These are phyloP conservation scores for Apophysomyces trapeziformis DNA, from an alignment of 371 early-diverging fungal genomes.

Conservation along the genomic window DNA sequence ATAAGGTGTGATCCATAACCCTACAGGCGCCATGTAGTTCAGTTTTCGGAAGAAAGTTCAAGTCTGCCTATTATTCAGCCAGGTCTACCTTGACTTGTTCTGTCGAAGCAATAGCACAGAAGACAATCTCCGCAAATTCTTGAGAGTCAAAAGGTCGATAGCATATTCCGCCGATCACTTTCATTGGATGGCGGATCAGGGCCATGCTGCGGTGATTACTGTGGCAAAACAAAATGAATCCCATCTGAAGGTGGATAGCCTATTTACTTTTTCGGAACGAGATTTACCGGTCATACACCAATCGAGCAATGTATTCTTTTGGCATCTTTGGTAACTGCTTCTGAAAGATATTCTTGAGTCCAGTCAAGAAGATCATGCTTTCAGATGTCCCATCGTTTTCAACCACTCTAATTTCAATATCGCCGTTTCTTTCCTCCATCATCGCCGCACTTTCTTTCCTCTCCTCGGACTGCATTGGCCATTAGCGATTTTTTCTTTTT, in stretches of 20 bases:
- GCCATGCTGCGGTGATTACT: constrained; percentile 88
- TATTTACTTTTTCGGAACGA: neutral
- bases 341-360: constrained; percentile 96
- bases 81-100: constrained; percentile 92
- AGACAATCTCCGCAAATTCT: constrained; percentile 99
- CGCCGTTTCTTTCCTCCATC: constrained; percentile 51
- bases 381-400: constrained; percentile 78
- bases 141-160: constrained; percentile 91
- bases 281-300: constrained; percentile 92
- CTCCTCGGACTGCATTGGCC: neutral
- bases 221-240: constrained; percentile 4
- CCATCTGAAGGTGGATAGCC: neutral
- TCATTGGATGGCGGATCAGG: constrained; percentile 54
- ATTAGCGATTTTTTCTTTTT: neutral
- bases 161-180: constrained; percentile 97
- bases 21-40: constrained; percentile 35
- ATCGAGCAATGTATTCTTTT: constrained; percentile 96
- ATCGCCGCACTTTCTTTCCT: constrained; percentile 14
- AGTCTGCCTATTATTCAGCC: constrained; percentile 11
- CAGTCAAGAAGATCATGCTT: constrained; percentile 88
- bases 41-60: constrained; percentile 5
- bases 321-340: constrained; percentile 99
- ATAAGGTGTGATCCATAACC: constrained; percentile 95
- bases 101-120: constrained; percentile 94
- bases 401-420: constrained; percentile 76